These are phyloP conservation scores for Flaveria ramosissima DNA, from an alignment of 129 eudicot genomes.

Conservation along the genomic window DNA sequence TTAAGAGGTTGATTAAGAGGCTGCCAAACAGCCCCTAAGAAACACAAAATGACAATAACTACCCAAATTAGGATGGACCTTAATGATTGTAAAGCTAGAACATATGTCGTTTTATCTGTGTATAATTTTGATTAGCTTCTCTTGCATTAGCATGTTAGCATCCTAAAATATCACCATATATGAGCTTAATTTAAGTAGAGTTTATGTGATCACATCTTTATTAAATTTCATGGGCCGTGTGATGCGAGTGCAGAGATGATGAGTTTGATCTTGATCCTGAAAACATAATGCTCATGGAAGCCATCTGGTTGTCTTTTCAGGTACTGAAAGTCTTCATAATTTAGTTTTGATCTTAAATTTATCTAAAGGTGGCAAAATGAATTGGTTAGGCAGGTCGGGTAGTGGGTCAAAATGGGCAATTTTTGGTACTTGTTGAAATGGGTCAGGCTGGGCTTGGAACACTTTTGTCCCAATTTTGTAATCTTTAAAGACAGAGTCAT, in stretches of 20 bases:
- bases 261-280: conserved; percentile 94
- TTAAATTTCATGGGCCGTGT: conserved; percentile 13
- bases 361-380: not conserved
- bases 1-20: too few species aligned
- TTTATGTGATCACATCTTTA: too few species aligned
- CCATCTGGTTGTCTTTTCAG: conserved; percentile 95
- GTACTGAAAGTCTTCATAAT: conserved; percentile 47
- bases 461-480: not conserved
- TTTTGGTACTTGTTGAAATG: not conserved
- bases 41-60: not conserved
- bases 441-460: not conserved
- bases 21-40: too few species aligned
- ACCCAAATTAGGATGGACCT: not conserved
- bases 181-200: too few species aligned
- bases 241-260: conserved; percentile 62
- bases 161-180: not conserved
- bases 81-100: not conserved
- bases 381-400: not conserved
- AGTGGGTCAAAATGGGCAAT: not conserved
- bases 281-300: conserved; percentile 98
- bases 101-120: too few species aligned
- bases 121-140: too few species aligned
- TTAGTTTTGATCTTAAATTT: not conserved
- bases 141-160: not conserved
- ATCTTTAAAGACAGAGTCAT: not conserved